Percentiles rank a stretch among this genome's conserved stretches.
These are phyloP conservation scores for Ascochyta viciae-villosae DNA, from an alignment of 2,329 filamentous ascomycete species.

Conservation along the genomic window DNA sequence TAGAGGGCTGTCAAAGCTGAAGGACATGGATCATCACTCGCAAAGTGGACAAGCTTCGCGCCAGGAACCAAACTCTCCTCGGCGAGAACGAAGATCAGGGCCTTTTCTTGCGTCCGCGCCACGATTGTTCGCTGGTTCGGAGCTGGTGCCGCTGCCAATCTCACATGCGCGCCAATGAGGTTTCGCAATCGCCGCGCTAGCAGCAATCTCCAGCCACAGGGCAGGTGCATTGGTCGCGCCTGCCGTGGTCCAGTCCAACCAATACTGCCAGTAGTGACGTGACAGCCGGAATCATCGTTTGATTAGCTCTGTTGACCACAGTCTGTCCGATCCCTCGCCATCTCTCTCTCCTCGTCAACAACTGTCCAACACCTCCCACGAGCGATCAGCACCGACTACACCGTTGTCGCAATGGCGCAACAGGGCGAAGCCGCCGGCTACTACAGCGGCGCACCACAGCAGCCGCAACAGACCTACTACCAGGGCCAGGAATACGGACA, in stretches of 20 bases:
- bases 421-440: constrained; percentile 49
- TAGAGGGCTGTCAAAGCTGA: constrained; percentile 6
- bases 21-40: constrained; percentile 5
- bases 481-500: constrained; percentile 32
- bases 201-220: constrained; percentile 25
- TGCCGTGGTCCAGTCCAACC: constrained; percentile 11
- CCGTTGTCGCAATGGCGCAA: constrained; percentile 35
- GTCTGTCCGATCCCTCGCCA: constrained; percentile 4
- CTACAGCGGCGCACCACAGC: constrained; percentile 40
- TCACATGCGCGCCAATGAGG: constrained; percentile 8
- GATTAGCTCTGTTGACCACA: constrained; percentile 12
- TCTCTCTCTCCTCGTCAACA: neutral
- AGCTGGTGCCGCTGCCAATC: neutral
- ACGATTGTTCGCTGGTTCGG: constrained; percentile 8
- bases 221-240: constrained; percentile 9
- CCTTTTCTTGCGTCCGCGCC: constrained; percentile 5
- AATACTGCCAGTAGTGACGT: constrained; percentile 20
- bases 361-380: neutral
- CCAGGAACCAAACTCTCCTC: constrained; percentile 3
- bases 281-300: constrained; percentile 20
- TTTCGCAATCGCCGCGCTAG: constrained; percentile 2
- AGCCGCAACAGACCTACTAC: constrained; percentile 36
- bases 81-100: constrained; percentile 9
- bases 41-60: constrained; percentile 9
- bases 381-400: neutral